phyloP scores from a whole-genome alignment of 192 early-diverging fungal genomes.

The Gryganskiella cystojenkinii region DNA sequence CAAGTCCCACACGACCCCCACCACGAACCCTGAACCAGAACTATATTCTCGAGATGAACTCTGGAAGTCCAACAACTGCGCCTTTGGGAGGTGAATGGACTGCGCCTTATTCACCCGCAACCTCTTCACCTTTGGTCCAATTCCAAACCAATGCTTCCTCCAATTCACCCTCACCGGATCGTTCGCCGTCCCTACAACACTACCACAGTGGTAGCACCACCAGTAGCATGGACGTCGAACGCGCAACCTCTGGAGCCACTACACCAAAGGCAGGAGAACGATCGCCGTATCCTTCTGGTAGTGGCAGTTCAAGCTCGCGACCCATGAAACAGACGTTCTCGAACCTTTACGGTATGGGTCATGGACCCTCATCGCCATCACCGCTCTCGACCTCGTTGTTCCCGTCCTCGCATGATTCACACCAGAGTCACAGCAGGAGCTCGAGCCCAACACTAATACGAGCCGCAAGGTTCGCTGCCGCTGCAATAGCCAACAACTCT shows the following conservation, averaged over 20 bases:
- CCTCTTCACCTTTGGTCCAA: conserved; percentile 33
- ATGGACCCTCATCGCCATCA: conserved; percentile 33
- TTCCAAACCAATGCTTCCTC: conserved; percentile 32
- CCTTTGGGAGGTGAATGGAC: conserved; percentile 36
- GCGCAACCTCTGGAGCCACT: too few relatives aligned
- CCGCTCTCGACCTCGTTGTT: conserved; percentile 35
- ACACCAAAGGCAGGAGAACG: not conserved
- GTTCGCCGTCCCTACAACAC: not conserved
- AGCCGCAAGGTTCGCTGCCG: conserved; percentile 28
- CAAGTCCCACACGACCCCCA: conserved; percentile 32
- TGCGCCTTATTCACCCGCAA: conserved; percentile 29
- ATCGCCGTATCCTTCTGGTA: not conserved
- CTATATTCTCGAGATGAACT: conserved; percentile 20
- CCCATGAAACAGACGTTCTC: conserved; percentile 12
- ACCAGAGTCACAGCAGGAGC: conserved; percentile 25
- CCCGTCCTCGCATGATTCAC: conserved; percentile 7
- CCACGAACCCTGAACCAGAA: conserved; percentile 28
- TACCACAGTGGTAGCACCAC: not conserved
- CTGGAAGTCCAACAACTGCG: conserved; percentile 13
- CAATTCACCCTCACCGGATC: conserved; percentile 19
- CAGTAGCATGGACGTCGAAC: not conserved
- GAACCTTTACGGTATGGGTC: conserved; percentile 24
- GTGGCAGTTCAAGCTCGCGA: not conserved
- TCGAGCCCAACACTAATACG: conserved; percentile 41
- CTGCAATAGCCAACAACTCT: conserved; percentile 12